Conservation (phyloP, 1,284 basidiomycete genomes). For the Leccinum fuscescens region DNA sequence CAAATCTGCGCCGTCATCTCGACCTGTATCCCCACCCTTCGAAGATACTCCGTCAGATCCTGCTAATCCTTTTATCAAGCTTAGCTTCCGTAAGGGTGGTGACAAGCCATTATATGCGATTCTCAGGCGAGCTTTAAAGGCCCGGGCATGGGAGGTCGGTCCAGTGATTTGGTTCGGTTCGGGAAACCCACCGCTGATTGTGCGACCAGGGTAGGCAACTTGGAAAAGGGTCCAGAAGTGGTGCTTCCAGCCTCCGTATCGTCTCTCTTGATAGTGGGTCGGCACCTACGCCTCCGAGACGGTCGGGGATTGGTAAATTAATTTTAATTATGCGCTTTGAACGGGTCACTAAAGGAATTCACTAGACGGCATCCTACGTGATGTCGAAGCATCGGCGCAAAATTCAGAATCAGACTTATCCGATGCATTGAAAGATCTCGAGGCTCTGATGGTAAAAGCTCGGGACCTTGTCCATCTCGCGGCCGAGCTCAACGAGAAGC, state of each 20-base stretch:
- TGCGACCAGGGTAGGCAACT: slow-evolving; percentile 27
- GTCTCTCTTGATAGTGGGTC: slow-evolving; percentile 18
- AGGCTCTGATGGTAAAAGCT: slow-evolving; percentile 89
- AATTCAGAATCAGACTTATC: slow-evolving; percentile 68
- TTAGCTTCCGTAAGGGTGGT: slow-evolving; percentile 92
- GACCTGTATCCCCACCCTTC: slow-evolving; percentile 50
- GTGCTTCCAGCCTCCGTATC: slow-evolving; percentile 22
- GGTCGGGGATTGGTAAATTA: slow-evolving; percentile 29
- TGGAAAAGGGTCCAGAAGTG: slow-evolving; percentile 23
- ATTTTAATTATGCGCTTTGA: neutral
- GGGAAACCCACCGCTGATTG: slow-evolving; percentile 9
- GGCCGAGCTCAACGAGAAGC: slow-evolving; percentile 81
- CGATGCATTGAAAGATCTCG: slow-evolving; percentile 84
- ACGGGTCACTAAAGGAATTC: slow-evolving; percentile 4
- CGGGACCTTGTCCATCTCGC: slow-evolving; percentile 92
- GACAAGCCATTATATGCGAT: slow-evolving; percentile 82
- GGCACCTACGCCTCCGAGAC: slow-evolving; percentile 19
- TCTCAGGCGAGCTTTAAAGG: slow-evolving; percentile 74
- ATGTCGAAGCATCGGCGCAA: slow-evolving; percentile 67
- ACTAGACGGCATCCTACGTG: slow-evolving; percentile 77
- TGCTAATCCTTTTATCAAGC: slow-evolving; percentile 50
- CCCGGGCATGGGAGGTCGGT: slow-evolving; percentile 81
- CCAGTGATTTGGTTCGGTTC: neutral
- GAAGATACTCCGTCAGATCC: slow-evolving; percentile 36
- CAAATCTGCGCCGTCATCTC: slow-evolving; percentile 62